These are phyloP conservation scores for Yamadazyma diddensiae DNA, from an alignment of 1,139 yeast genomes.

Conservation along the genomic window DNA sequence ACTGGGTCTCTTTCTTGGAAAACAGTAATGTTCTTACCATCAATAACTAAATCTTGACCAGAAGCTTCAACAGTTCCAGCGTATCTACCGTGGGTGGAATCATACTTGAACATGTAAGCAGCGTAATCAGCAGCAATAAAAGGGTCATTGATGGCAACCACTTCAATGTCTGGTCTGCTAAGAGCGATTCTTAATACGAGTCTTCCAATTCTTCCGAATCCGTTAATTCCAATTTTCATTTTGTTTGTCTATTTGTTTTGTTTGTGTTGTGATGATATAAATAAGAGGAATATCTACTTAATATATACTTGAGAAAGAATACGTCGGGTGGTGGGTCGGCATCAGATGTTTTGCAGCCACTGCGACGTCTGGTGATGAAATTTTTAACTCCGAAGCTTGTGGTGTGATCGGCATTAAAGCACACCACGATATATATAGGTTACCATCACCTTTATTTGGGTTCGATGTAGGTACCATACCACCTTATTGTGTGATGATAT, in stretches of 20 bases:
- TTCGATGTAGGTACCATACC: too few species aligned
- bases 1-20: constrained; percentile 72
- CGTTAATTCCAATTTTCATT: constrained; percentile 60
- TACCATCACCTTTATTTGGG: too few species aligned
- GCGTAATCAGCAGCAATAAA: constrained; percentile 72
- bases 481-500: too few species aligned
- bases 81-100: constrained; percentile 73
- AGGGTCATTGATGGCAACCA: constrained; percentile 74
- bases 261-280: constrained; percentile 1
- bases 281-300: too few species aligned
- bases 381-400: too few species aligned
- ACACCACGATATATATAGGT: too few species aligned
- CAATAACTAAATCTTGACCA: constrained; percentile 50
- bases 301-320: too few species aligned
- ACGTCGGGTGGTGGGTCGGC: too few species aligned
- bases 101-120: constrained; percentile 78
- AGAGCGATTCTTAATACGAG: constrained; percentile 71
- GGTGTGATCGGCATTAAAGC: too few species aligned
- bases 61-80: constrained; percentile 54
- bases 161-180: constrained; percentile 58
- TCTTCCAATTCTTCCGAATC: constrained; percentile 80
- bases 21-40: constrained; percentile 58
- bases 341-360: too few species aligned
- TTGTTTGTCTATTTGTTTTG: constrained; percentile 1
- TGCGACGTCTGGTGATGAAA: too few species aligned